Evolutionary conservation across 768 basidiomycete species (phyloP), one percentile per base, ranked within the genome.

Genomic region (Tremella mesenterica): DNA sequence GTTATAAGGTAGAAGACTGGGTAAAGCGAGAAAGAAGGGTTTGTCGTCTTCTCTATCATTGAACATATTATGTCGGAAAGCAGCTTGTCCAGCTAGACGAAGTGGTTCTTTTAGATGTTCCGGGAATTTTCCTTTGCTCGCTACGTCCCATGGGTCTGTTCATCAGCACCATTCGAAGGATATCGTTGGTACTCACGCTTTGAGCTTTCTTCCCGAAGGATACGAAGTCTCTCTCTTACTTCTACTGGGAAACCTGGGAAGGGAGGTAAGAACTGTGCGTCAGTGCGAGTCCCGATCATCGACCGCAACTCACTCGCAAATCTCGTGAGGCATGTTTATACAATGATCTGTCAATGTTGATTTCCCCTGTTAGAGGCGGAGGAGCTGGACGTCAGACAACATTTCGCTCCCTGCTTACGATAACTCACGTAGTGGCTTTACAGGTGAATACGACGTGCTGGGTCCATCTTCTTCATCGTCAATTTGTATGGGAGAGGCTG

Each of bases 1-100:
- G 75, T 99, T 99, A 69, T 96, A 97, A 0, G 90, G 89, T 64
- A 97, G 90, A 33, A 93, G 71, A 21, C 75, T 78, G 0, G 92
- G 88, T 82, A 96, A 85, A 18, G 85, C 77, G 63, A 82, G 84
- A 75, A 93, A 96, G 72, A 93, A 93, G 63, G 86, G 81, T 16
- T 93, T 91, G 20, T 44, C 53, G 3, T 51, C 57, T 18, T 57
- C 62, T 7, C 33, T 13, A 23, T 49, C 14, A 14, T 51, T 50
- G 73, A 93, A 95, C 68, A 92, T 83, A 70, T 84, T 86, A n/a
- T 86, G 78, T 25, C 79, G 76, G 63, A 93, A 81, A 0, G 93
- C 92, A 46, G 83, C 79, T 33, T 87, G 66, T 0, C 90, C 88
- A 34, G 88, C 79, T 9, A 80, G 70, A n/a, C 77, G 76, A 3